Evolutionary conservation across 805 yeast species (phyloP).

Genomic region (Starmerella floris): DNA sequence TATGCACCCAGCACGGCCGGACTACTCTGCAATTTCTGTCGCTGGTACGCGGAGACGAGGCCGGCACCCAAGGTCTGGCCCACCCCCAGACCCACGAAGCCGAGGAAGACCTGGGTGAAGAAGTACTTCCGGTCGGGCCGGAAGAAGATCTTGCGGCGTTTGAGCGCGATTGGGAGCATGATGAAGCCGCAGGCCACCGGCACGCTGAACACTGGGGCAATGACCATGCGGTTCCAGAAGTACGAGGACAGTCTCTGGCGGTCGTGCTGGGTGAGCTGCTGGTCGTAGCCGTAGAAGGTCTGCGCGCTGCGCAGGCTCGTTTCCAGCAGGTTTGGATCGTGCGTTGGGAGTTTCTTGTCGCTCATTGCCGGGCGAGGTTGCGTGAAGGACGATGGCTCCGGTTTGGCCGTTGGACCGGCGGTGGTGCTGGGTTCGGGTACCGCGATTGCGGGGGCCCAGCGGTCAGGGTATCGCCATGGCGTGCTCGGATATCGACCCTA

Average conservation of each 20-base stretch:
- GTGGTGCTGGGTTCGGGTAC: no score
- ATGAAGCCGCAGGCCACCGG: constrained; percentile 17
- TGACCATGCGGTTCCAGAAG: constrained; percentile 15
- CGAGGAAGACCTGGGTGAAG: constrained; percentile 17
- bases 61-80: constrained; percentile 16
- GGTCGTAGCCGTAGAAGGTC: constrained; percentile 18
- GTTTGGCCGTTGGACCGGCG: no score
- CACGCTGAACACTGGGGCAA: constrained; percentile 18
- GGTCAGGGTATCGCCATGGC: no score
- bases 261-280: constrained; percentile 13
- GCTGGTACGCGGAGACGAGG: constrained; percentile 11
- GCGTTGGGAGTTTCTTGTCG: constrained; percentile 1
- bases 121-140: constrained; percentile 10
- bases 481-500: no score
- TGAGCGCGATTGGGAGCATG: constrained; percentile 15
- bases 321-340: constrained; percentile 9
- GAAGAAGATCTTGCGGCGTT: constrained; percentile 10
- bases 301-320: constrained; percentile 11
- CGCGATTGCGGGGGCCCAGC: no score
- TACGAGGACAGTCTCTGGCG: constrained; percentile 12
- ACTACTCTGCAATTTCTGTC: constrained; percentile 1
- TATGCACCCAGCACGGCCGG: constrained; percentile 13
- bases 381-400: no score
- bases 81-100: constrained; percentile 19
- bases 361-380: neutral